Evolutionary conservation across 805 yeast species (phyloP), one percentile per base, ranked within the genome.

Genomic region (Kodamaea jinghongensis): DNA sequence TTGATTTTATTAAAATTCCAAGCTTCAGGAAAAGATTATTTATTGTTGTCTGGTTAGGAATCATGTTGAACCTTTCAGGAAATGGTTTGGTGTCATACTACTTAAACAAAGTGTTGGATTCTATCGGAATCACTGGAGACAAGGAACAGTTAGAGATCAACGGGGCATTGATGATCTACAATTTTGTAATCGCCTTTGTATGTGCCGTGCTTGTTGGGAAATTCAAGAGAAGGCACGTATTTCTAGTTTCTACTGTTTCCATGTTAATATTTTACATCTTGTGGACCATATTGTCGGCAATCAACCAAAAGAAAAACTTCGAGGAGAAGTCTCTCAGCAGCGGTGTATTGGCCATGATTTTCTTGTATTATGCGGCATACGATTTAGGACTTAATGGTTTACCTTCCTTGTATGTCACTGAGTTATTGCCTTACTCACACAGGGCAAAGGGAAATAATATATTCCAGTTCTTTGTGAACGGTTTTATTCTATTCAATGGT

Each of bases 11-110:
- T 39, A 53, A 47, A 14, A 65, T 66, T 3, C 58, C 61, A 29
- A 61, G 65, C 22, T 69, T 66, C 52, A 58, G 73, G 45, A 70
- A 65, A 52, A 64, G 79, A 58, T 50, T 67, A 41, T 38, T 46
- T 55, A 61, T 70, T 45, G 47, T 59, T 25, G 17, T 51, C 17
- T 53, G 58, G 47, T 48, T 66, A 13, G 67, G 66, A 23, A 44
- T 54, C 22, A 51, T 69, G 45, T 61, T 61, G 70, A 76, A 72
- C 50, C 49, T 71, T 28, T 70, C 77, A 11, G 81, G 81, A 50
- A 74, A 73, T 47, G 77, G 76, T 42, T 58, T 75, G 43, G 75
- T 74, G 16, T 69, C 77, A 2, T 75, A 73, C 63, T 75, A 75
- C 54, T 59, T 76, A 46, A 61, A 66, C 42, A 63, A 67, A 47